A percentile compares a stretch with the other conserved stretches of the same genome.
These are phyloP conservation scores for Albatrellus sp. DNA, from an alignment of 1,284 basidiomycete genomes.

Conservation along the genomic window DNA sequence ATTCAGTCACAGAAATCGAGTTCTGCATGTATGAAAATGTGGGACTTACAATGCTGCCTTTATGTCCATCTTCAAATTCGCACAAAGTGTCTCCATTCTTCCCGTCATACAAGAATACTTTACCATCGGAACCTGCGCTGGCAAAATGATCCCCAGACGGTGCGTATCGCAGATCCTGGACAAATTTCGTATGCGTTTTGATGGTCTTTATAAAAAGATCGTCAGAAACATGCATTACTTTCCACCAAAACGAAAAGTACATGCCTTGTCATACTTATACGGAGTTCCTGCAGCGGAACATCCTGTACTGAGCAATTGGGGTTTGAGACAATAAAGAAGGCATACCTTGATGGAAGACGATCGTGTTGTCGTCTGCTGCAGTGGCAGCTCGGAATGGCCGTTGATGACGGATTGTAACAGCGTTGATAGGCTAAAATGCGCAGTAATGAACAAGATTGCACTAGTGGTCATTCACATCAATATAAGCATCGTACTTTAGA, in stretches of 20 bases:
- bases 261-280: slow-evolving; percentile 80
- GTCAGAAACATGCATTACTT: not conserved
- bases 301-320: not conserved
- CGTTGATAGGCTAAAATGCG: slow-evolving; percentile 59
- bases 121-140: slow-evolving; percentile 86
- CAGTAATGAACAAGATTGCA: slow-evolving; percentile 1
- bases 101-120: slow-evolving; percentile 88
- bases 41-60: slow-evolving; percentile 61
- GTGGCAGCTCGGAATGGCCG: slow-evolving; percentile 89
- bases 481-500: slow-evolving; percentile 49
- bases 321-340: not conserved
- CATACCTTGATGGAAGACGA: slow-evolving; percentile 72
- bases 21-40: not conserved
- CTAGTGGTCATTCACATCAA: no score
- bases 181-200: slow-evolving; percentile 86
- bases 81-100: slow-evolving; percentile 72
- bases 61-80: slow-evolving; percentile 59
- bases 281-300: slow-evolving; percentile 50
- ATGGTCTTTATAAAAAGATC: slow-evolving; percentile 40
- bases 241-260: not conserved
- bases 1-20: not conserved
- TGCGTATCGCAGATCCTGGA: slow-evolving; percentile 84
- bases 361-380: slow-evolving; percentile 71
- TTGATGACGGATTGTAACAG: slow-evolving; percentile 82
- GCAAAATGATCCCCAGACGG: slow-evolving; percentile 77